Base-by-base conservation (phyloP, 345 rosid species). In the Aegle marmelos region DNA sequence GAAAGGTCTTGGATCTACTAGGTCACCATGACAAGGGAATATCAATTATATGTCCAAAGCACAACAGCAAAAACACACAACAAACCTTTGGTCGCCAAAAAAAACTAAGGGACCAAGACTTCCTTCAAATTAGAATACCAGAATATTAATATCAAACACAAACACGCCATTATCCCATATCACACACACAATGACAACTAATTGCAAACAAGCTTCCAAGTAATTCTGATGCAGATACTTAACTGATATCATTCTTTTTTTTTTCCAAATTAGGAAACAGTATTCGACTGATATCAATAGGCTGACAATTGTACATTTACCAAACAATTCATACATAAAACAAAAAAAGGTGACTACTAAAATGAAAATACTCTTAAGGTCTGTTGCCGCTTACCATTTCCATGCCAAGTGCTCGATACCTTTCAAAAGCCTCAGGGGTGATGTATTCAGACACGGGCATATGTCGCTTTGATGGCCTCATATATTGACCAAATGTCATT, bases 401-500 rank as follows among this genome's bases (percentile, higher is more conserved):
- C 95, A 88, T 86, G 90, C 98, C 99, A 78, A 93, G 89, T 62
- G 77, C 75, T 74, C 84, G 91, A 78, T 97, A 97, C 79, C 88
- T 91, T 75, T 93, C 95, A 75, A 97, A 96, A 71, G 99, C 99
- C 72, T 91, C 93, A 14, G 99, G 98, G 0, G 98, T 91, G 70
- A 94, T 91, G 81, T 94, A 97, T 80, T 94, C 99, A 78, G 95
- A 90, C 16, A 94, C 98, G 0, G 95, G 97, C 99, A 94, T 97
- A 76, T 94, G 99, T 41, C 97, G 95, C 84, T 92, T 97, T 25
- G 99, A 94, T 0, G 98, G 99, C 85, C 99, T 89, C 99, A 97
- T 97, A 71, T 96, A 97, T 64, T 97, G 99, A 34, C 99, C 99
- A 73, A 97, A 94, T 4, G 99, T 97, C 89, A 97, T 97, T n/a